Base-by-base conservation (phyloP, 2,329 filamentous ascomycete species). In the Neopestalotiopsis sp. region DNA sequence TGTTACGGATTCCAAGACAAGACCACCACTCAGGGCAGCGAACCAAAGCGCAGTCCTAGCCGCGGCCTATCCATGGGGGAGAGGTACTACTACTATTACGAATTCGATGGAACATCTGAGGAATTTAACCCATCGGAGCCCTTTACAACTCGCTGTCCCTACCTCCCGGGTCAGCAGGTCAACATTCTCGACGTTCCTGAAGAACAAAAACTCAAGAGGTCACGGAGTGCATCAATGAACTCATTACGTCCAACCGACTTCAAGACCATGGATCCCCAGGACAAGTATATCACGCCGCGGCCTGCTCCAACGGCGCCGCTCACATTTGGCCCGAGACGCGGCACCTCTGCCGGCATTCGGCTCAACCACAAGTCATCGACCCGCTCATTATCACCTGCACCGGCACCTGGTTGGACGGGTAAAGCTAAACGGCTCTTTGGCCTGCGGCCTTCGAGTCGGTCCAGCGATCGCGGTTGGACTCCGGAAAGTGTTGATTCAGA, bases 31-130 rank as follows among this genome's bases (percentile, higher is more conserved):
- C 94, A 97, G 80, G 93, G 94, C 68, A 86, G 91, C 70, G 80
- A 80, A 30, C 82, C 85, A 42, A 89, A 88, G 74, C 89, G 94
- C 74, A 88, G 34, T 38, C 34, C 34, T 7, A 38, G 89, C 73
- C 94, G 94, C 69, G 95, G 92, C 66, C 86, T 98, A 72, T 96
- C 92, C 80, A 97, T 97, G 93, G 95, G 95, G 59, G 90, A 92
- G 70, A 96, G 92, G 17, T 98, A 98, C 81, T 98, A 95, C 87
- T 98, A 97, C 85, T 98, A 97, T 93, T 98, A 97, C 81, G 90
- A 95, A 78, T 80, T 98, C 57, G 90, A 98, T 79, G 90, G 91
- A 73, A 90, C 91, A 62, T 85, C 90, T 42, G 95, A 98, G 80
- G 90, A 88, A 65, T 90, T 94, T 78, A 94, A 97, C 78, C 84